phyloP scores from a whole-genome alignment of 1,139 yeast species.

The Hyphopichia burtonii region DNA sequence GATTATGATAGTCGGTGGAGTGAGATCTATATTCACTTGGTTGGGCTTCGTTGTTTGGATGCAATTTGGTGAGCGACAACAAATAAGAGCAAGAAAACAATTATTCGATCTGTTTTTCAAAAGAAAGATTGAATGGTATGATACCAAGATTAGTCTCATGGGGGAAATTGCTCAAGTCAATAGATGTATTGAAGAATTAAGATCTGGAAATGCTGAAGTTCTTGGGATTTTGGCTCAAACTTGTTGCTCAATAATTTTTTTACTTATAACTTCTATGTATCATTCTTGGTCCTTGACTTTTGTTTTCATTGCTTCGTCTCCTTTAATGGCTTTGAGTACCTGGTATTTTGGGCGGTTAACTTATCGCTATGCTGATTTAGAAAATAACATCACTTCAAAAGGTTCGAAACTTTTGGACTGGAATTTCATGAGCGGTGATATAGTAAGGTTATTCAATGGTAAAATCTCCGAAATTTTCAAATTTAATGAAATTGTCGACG shows the following conservation, averaged over 20 bases:
- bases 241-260: slow-evolving; percentile 50
- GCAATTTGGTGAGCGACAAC: slow-evolving; percentile 71
- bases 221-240: slow-evolving; percentile 58
- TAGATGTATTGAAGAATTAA: slow-evolving; percentile 75
- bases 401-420: slow-evolving; percentile 70
- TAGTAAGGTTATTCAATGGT: slow-evolving; percentile 64
- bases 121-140: slow-evolving; percentile 58
- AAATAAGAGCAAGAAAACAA: slow-evolving; percentile 49
- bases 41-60: slow-evolving; percentile 62
- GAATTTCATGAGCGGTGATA: slow-evolving; percentile 58
- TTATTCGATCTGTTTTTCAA: slow-evolving; percentile 38
- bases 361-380: slow-evolving; percentile 48
- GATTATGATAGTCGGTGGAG: slow-evolving; percentile 58
- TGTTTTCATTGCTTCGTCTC: slow-evolving; percentile 68
- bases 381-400: slow-evolving; percentile 53
- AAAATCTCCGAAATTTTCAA: slow-evolving; percentile 49
- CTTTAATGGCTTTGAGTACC: slow-evolving; percentile 57
- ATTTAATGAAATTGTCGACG: slow-evolving; percentile 37
- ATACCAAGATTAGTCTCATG: slow-evolving; percentile 47
- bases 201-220: slow-evolving; percentile 69
- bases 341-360: slow-evolving; percentile 52
- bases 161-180: slow-evolving; percentile 68
- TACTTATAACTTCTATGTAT: slow-evolving; percentile 65
- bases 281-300: slow-evolving; percentile 85
- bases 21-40: slow-evolving; percentile 53